Evolutionary conservation across 129 eudicot genomes (phyloP), one percentile per base, ranked within the genome.

Genomic region (Chrysanthemum makinoi): DNA sequence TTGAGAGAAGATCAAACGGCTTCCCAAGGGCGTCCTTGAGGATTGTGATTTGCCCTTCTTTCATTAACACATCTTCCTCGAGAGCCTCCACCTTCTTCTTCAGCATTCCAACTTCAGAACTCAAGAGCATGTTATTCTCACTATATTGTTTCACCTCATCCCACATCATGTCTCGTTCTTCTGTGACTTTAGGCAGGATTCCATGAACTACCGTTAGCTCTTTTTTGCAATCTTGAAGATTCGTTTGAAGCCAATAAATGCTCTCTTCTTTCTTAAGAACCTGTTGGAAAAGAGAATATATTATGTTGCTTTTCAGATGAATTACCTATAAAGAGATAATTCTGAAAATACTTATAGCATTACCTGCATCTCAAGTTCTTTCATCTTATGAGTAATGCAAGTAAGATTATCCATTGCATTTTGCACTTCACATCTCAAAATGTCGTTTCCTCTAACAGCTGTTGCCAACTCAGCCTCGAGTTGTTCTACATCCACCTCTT

Each of bases 31-130:
- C 82, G 67, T 95, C 99, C 80, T 88, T 90, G 56, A 95, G 80
- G 35, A 95, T 90, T n/a, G 94, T 77, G 30, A 95, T 95, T 75
- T 95, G 97, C 8, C 99, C 99, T 81, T 95, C 99, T 78, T 86
- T 95, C 28, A 90, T 19, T 19, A 95, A 84, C 35, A 95, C 78
- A 26, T 90, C 99, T 81, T 95, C 99, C 18, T 90, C 99, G 2
- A 90, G 87, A 55, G 78, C 79, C 77, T 90, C 99, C 33, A 95
- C 73, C 62, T 80, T 95, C 86, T 84, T 95, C 84, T 83, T 95
- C 83, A 90, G 33, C 59, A 57, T 52, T n/a, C 66, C 86, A 52
- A 90, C 73, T 78, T 95, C 96, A 17, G 88, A 77, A 55, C 77
- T 80, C 78, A 87, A 68, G 18, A 95, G 66, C 96, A 95, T 95